Base-by-base conservation (phyloP, 495 filamentous ascomycete species). In the Tuber melanosporum region DNA sequence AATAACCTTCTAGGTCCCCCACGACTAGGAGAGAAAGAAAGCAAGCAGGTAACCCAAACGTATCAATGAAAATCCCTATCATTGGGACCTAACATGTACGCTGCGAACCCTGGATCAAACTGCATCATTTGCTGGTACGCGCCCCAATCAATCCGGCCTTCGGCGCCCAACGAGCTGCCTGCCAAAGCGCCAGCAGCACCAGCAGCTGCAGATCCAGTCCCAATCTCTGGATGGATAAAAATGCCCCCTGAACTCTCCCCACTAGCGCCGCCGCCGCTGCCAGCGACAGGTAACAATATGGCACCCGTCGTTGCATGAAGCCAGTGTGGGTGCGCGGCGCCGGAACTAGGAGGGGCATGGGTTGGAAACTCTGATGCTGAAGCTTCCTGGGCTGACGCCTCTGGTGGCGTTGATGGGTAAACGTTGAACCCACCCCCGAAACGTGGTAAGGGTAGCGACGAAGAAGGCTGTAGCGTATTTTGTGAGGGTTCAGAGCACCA, bases 71-170 rank as follows among this genome's bases (percentile, higher is more conserved):
- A 73, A 52, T 80, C 73, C 14, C 74, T 70, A 71, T 80, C 73
- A 43, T 57, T 76, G 22, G 78, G 78, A 4, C 78, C 78, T 39
- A 72, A 72, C 78, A 80, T 80, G 72, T 80, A 80, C 71, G 79
- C 69, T 49, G 79, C 73, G 15, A 80, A 80, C 39, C 62, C 79
- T 1, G 78, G 78, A 71, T 81, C 79, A 72, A 82, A 82, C 20
- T 82, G 81, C 74, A 80, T 72, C 71, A 82, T 76, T 45, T 82
- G 81, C 49, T 82, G 81, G 57, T 82, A 76, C 52, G 71, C 80
- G 71, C 82, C 77, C 81, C 81, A 82, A 76, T 82, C 80, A 17
- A 82, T 81, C 32, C 78, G 80, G 15, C 79, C 71, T 12, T 79
- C 75, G 19, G 22, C n/a, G 32, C 62, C 44, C 57, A 66, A 36